phyloP scores from a whole-genome alignment of 139 green algal genomes.

The Micromonas pusilla region DNA sequence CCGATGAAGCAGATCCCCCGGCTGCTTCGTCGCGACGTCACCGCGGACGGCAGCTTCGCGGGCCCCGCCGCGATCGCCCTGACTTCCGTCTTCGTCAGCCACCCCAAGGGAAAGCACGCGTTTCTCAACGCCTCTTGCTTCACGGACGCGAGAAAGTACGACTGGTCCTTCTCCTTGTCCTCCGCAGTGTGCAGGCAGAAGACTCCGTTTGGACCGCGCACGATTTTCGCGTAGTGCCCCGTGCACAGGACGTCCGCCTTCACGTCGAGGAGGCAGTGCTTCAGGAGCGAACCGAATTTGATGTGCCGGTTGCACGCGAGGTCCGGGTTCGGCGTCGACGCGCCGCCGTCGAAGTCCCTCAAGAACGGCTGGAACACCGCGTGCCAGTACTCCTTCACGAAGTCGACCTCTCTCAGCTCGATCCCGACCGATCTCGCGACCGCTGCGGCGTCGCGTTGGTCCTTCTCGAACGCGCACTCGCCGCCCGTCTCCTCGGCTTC shows the following conservation, averaged over 20 bases:
- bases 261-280: neutral
- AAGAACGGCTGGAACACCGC: slow-evolving; percentile 67
- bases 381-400: slow-evolving; percentile 61
- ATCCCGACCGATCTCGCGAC: slow-evolving; percentile 53
- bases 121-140: neutral
- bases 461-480: slow-evolving; percentile 35
- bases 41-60: slow-evolving; percentile 35
- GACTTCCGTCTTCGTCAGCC: slow-evolving; percentile 57
- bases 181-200: too few species aligned
- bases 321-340: slow-evolving; percentile 77
- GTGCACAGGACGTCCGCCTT: slow-evolving; percentile 29
- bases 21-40: slow-evolving; percentile 46
- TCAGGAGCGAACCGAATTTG: slow-evolving; percentile 53
- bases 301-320: slow-evolving; percentile 75
- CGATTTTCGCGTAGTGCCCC: slow-evolving; percentile 39
- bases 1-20: slow-evolving; percentile 82
- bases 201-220: too few species aligned
- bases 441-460: slow-evolving; percentile 17
- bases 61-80: slow-evolving; percentile 40
- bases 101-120: slow-evolving; percentile 36
- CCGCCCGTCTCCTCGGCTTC: slow-evolving; percentile 56
- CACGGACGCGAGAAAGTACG: slow-evolving; percentile 38
- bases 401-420: slow-evolving; percentile 61
- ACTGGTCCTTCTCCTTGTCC: slow-evolving; percentile 45
- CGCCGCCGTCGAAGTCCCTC: slow-evolving; percentile 34